These are phyloP conservation scores for Aquanectria penicillioides DNA, from an alignment of 2,329 filamentous ascomycete species.

Conservation along the genomic window DNA sequence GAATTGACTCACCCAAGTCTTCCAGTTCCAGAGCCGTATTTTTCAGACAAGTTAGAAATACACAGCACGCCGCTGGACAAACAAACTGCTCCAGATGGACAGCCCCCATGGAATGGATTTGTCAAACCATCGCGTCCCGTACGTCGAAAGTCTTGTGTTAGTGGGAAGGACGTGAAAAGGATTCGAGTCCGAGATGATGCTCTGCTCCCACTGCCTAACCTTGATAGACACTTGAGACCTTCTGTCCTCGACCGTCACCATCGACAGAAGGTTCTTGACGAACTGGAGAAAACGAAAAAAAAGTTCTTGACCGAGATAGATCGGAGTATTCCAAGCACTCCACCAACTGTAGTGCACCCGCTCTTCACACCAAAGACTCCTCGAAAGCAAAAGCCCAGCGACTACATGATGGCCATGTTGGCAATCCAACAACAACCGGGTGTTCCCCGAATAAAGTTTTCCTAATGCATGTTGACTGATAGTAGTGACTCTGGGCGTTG, in stretches of 20 bases:
- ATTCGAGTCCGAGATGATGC: slow-evolving; percentile 27
- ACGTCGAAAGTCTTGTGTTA: slow-evolving; percentile 1
- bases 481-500: too few species aligned
- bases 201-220: slow-evolving; percentile 36
- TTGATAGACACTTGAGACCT: slow-evolving; percentile 36
- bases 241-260: slow-evolving; percentile 17
- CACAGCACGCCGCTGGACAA: too few species aligned
- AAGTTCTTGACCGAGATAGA: slow-evolving; percentile 41
- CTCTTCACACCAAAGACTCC: background rate
- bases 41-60: too few species aligned
- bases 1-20: too few species aligned
- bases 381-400: too few species aligned
- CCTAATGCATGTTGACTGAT: too few species aligned
- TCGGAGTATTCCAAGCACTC: slow-evolving; percentile 13
- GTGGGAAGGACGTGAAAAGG: slow-evolving; percentile 25
- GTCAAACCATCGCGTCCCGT: slow-evolving; percentile 11
- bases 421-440: too few species aligned
- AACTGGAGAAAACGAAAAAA: slow-evolving; percentile 41
- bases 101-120: slow-evolving; percentile 24
- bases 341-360: background rate
- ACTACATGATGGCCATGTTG: too few species aligned
- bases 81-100: too few species aligned
- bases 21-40: too few species aligned
- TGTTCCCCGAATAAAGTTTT: too few species aligned
- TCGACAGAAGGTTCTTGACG: slow-evolving; percentile 40